These are phyloP conservation scores for Penicillium sp. DNA, from an alignment of 2,329 filamentous ascomycete species.

Conservation along the genomic window DNA sequence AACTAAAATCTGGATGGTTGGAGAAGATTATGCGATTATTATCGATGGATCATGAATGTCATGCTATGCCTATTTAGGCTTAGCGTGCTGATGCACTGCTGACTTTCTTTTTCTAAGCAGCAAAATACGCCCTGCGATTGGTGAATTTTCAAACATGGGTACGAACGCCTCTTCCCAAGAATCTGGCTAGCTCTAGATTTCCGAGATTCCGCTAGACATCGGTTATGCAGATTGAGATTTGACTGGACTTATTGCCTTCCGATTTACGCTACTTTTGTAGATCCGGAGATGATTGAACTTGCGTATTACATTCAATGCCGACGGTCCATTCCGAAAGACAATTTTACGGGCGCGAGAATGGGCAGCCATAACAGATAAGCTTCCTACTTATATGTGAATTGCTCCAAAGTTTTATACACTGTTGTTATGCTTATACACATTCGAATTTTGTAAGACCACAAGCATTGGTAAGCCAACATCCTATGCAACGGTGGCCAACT, in stretches of 20 bases:
- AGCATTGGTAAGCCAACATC: background rate
- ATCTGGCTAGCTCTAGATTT: background rate
- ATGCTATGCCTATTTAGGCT: background rate
- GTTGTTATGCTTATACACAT: too few relatives aligned
- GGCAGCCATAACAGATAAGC: too few relatives aligned
- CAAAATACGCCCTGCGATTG: background rate
- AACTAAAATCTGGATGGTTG: slow-evolving; percentile 5
- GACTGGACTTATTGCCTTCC: too few relatives aligned
- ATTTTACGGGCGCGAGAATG: too few relatives aligned
- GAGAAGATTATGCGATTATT: slow-evolving; percentile 23
- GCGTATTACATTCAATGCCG: too few relatives aligned
- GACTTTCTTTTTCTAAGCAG: background rate
- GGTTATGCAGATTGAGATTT: background rate
- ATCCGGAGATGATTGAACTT: too few relatives aligned
- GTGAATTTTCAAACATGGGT: background rate
- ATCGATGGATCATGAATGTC: slow-evolving; percentile 15
- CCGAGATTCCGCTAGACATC: background rate
- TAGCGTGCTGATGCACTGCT: slow-evolving; percentile 6
- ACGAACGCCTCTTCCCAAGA: background rate
- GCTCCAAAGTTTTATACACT: too few relatives aligned
- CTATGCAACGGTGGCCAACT: slow-evolving; percentile 20
- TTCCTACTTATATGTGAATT: too few relatives aligned
- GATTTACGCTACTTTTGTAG: too few relatives aligned
- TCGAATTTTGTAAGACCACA: background rate
- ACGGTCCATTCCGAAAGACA: too few relatives aligned